Evolutionary conservation across 2,329 filamentous ascomycete species (phyloP), one percentile per base, ranked within the genome.

Genomic region (Xylogone sp.): DNA sequence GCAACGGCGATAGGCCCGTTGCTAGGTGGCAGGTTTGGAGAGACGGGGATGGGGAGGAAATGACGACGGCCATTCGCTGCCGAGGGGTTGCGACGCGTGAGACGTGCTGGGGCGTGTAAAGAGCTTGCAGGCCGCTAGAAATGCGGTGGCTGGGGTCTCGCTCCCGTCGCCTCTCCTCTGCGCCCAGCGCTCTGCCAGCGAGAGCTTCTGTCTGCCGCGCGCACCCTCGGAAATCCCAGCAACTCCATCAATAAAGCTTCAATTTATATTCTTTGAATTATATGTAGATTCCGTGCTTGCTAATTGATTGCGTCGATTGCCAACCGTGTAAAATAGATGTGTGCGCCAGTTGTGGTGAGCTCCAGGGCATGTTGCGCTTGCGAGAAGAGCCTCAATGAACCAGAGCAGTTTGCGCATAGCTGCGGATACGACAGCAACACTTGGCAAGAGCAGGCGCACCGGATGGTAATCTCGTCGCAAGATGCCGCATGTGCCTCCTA

Each of bases 71-170:
- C 19, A 21, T 27, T 22, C 43, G 43, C 24, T 27, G 24, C n/a
- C 34, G 34, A 9, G 34, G 34, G 10, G 34, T 16, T 39, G 31
- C 31, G 21, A 22, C 34, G 31, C 44, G 51, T 50, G 47, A 44
- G 43, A 45, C 59, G 60, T 56, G 59, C 54, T 34, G 39, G 48
- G 21, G 20, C 24, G 13, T 47, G 45, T 34, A 50, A 50, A 50
- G 48, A 9, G 43, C 42, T 46, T 62, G 60, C 60, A 62, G 57
- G 49, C 31, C 10, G 45, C 54, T 55, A 56, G 48, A 53, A 39
- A 39, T 39, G 34, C 34, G 34, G 34, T 39, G 34, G 34, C 34
- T 39, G 34, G 34, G 34, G 13, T 13, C 27, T 31, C 34, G 34
- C 34, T 39, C 5, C 5, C n/a, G 34, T 16, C 34, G 10, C 34